Percentiles rank a stretch among this genome's conserved stretches.
These are phyloP conservation scores for Aphanomyces astaci DNA, from an alignment of 352 stramenopile genomes.

Conservation along the genomic window DNA sequence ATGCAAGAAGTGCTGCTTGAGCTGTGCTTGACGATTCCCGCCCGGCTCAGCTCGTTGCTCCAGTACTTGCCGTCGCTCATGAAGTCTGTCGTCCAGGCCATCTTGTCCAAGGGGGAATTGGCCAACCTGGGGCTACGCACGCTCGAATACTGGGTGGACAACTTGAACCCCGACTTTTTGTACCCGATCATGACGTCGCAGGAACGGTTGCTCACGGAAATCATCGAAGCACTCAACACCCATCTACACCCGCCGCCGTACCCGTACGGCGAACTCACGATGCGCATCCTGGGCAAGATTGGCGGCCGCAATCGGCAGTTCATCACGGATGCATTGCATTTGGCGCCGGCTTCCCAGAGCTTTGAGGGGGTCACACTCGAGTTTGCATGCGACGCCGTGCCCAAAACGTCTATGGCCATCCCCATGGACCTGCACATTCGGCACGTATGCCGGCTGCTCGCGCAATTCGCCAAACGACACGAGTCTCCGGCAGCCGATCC, in stretches of 20 bases:
- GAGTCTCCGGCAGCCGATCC: slow-evolving; percentile 1
- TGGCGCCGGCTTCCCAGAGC: slow-evolving; percentile 45
- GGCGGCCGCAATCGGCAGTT: slow-evolving; percentile 89
- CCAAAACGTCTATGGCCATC: not conserved
- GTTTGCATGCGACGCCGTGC: slow-evolving; percentile 29
- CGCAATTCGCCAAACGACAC: slow-evolving; percentile 11
- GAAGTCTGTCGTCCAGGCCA: slow-evolving; percentile 90
- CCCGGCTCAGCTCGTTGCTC: slow-evolving; percentile 91
- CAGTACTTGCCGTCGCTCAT: slow-evolving; percentile 96
- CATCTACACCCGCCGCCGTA: slow-evolving; percentile 96
- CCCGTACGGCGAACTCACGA: slow-evolving; percentile 92
- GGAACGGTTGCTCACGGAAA: slow-evolving; percentile 83
- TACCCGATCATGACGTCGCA: slow-evolving; percentile 90
- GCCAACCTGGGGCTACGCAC: slow-evolving; percentile 92
- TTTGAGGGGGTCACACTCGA: slow-evolving; percentile 42
- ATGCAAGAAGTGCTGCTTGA: slow-evolving; percentile 93
- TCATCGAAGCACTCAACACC: slow-evolving; percentile 93
- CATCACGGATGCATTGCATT: slow-evolving; percentile 71
- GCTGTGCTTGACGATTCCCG: slow-evolving; percentile 94
- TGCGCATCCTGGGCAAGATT: slow-evolving; percentile 96
- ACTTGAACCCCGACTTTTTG: slow-evolving; percentile 96
- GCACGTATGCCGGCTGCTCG: slow-evolving; percentile 5
- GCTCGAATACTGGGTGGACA: slow-evolving; percentile 99
- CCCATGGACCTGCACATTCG: slow-evolving; percentile 6
- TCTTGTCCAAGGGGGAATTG: slow-evolving; percentile 92